Conservation (phyloP, 2,329 filamentous ascomycete genomes). For the Colletotrichum noveboracense region DNA sequence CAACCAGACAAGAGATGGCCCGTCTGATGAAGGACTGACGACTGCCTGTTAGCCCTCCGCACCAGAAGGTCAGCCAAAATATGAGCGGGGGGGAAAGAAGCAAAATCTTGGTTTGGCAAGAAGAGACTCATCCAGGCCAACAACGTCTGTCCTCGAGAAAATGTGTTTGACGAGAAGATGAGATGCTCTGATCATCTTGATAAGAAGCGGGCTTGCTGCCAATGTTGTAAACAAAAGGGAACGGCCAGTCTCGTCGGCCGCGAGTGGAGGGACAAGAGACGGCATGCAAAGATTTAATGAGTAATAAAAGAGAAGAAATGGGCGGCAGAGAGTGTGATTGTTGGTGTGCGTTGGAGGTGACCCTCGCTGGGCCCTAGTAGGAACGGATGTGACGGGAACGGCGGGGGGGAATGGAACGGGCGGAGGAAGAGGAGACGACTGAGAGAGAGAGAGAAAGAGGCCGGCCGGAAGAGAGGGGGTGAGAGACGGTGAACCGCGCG, state of each 20-base stretch:
- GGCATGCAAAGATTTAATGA: constrained; percentile 22
- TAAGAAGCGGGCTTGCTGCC: not conserved
- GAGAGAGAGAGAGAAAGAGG: not conserved
- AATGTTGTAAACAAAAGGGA: not conserved
- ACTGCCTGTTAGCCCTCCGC: constrained; percentile 17
- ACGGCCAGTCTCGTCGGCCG: not conserved
- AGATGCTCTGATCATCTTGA: not conserved
- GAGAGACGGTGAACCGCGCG: not conserved
- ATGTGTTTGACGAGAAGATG: not conserved
- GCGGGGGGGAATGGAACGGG: not conserved
- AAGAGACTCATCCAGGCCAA: not conserved
- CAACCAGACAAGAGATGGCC: constrained; percentile 19
- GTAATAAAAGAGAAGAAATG: constrained; percentile 22
- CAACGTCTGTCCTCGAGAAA: not conserved
- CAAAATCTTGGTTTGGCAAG: not conserved
- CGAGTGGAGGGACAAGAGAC: constrained; percentile 19
- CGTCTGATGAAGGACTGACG: constrained; percentile 19
- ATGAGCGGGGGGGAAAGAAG: not conserved
- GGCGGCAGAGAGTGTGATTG: constrained; percentile 12
- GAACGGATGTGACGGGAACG: constrained; percentile 13
- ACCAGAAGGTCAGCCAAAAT: constrained; percentile 2
- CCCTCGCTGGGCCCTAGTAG: constrained; percentile 12
- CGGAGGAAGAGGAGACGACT: not conserved
- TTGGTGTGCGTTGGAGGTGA: constrained; percentile 3
- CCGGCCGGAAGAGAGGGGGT: not conserved